Evolutionary conservation across 2,329 filamentous ascomycete genomes (phyloP), one percentile per base, ranked within the genome.

Genomic region (Didymella pinodella): DNA sequence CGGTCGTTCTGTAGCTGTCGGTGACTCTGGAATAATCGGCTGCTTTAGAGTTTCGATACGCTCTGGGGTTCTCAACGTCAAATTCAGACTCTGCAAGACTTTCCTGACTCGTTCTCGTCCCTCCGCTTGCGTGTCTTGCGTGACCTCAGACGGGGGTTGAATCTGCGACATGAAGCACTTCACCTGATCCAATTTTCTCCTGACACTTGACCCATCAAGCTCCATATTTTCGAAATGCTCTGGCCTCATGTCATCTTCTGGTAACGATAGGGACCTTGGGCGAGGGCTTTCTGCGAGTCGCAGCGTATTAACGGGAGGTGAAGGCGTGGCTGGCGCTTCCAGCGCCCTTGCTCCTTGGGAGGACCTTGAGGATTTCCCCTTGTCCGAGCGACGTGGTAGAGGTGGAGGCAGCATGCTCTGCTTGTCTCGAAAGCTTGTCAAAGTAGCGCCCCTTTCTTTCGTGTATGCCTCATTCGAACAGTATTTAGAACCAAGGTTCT

Each of bases 381-480:
- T 34, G 18, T 25, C n/a, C 10, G 41, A 26, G 16, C 36, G 34
- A 12, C 20, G 31, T 5, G 38, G 25, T n/a, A 45, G 11, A 20
- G 38, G 38, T 6, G 56, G 40, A 26, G 40, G 38, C 8, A 31
- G 31, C 34, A 44, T 20, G 25, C 1, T 34, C 10, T 56, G 51
- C 26, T 26, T 3, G 8, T 49, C 32, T 20, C 57, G 57, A 16
- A 52, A 54, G 5, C 26, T 44, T 5, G 16, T 55, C 43, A 48
- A 20, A 10, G 44, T 18, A 12, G 25, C 25, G 2, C 10, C 16
- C 22, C 12, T 43, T 4, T 60, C 43, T 25, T 48, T 22, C 6
- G 40, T 29, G 16, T 25, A 26, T 4, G 44, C 20, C 22, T 25
- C 44, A 11, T 49, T 46, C 32, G 53, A 48, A 34, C 58, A 61